These are phyloP conservation scores for Spizellomyces punctatus DNA, from an alignment of 192 early-diverging fungal species.

Conservation along the genomic window DNA sequence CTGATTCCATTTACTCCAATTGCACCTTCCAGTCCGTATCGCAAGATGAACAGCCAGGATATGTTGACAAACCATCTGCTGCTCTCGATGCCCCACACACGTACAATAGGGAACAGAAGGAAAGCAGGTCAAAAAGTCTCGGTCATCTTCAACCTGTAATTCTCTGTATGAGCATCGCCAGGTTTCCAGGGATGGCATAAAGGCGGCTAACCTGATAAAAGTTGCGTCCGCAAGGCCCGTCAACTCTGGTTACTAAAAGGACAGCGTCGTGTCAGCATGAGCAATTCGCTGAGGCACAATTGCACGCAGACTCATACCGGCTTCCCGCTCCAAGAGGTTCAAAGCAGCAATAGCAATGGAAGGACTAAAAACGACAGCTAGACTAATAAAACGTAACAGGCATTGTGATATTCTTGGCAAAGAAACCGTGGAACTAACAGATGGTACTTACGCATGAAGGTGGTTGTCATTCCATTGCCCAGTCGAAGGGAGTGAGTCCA, in stretches of 20 bases:
- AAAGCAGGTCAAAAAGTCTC: neutral
- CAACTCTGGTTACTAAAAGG: neutral
- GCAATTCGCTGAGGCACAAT: too few relatives aligned
- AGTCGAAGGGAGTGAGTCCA: neutral
- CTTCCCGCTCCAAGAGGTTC: neutral
- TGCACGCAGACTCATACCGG: neutral
- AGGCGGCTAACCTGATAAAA: neutral
- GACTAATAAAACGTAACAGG: neutral
- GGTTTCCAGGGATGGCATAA: too few relatives aligned
- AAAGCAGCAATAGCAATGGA: neutral
- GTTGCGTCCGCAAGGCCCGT: neutral
- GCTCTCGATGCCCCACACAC: neutral
- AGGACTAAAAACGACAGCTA: conserved; percentile 6
- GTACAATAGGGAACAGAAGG: conserved; percentile 8
- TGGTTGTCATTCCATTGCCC: neutral
- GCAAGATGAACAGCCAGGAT: conserved; percentile 23
- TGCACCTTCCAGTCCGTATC: neutral
- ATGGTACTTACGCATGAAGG: neutral
- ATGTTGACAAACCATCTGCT: conserved; percentile 13
- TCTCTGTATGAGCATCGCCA: neutral
- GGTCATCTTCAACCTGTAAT: conserved; percentile 1
- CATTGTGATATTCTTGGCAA: neutral
- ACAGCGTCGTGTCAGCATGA: neutral
- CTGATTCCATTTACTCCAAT: neutral
- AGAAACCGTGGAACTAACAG: neutral